phyloP scores from a whole-genome alignment of 805 yeast species.

The Hagleromyces aurorensis region DNA sequence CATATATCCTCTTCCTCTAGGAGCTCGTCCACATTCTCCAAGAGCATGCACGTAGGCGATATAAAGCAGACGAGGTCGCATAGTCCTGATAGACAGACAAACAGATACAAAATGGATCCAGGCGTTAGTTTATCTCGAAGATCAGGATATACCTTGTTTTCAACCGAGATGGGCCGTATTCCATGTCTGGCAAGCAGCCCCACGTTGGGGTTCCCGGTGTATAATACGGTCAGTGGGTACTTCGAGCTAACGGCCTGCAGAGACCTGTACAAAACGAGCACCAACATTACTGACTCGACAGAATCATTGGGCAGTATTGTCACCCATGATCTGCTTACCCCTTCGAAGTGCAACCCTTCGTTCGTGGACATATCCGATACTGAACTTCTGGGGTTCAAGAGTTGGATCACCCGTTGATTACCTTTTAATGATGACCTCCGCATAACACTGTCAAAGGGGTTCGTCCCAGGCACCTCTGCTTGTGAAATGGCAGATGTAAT shows the following conservation, averaged over 20 bases:
- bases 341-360: constrained; percentile 11
- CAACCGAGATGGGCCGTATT: constrained; percentile 9
- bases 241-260: constrained; percentile 17
- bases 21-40: constrained; percentile 27
- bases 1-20: constrained; percentile 19
- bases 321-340: constrained; percentile 22
- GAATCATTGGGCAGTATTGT: constrained; percentile 21
- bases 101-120: constrained; percentile 14
- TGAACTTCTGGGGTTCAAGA: constrained; percentile 31
- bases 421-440: constrained; percentile 29
- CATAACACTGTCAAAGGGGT: constrained; percentile 2
- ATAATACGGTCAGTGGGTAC: constrained; percentile 20
- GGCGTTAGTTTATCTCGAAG: constrained; percentile 2
- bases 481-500: neutral
- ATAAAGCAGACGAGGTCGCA: constrained; percentile 28
- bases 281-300: constrained; percentile 16
- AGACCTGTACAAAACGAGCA: constrained; percentile 22
- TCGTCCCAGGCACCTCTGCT: neutral
- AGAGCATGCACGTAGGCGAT: constrained; percentile 25
- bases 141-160: constrained; percentile 3
- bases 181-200: constrained; percentile 10
- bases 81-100: constrained; percentile 14
- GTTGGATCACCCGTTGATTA: constrained; percentile 27
- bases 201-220: constrained; percentile 13
- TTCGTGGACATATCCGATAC: constrained; percentile 25